Base-by-base conservation (phyloP, 371 early-diverging fungal genomes). In the Apophysomyces elegans region DNA sequence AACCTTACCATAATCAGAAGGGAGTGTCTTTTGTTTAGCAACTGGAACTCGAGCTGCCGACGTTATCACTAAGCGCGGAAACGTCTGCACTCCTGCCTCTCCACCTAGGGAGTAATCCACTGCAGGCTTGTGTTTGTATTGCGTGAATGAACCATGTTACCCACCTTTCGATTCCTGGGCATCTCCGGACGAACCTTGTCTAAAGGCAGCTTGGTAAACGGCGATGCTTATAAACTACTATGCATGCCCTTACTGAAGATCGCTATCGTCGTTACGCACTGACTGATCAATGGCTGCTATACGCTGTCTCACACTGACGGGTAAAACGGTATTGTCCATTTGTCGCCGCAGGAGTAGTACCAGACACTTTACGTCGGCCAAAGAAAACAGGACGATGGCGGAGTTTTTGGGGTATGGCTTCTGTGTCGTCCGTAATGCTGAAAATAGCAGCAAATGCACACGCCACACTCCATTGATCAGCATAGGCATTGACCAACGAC, bases 261-360 rank as follows among this genome's bases (percentile, higher is more conserved):
- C 47, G 21, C 26, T 47, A 56, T 60, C 36, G 43, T 65, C 61
- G 37, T 67, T 62, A 11, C 16, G 46, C 1, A 67, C 7, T 21
- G 47, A 26, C 8, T 35, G 36, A 36, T 67, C 50, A 7, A 68
- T 68, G 2, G 63, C 68, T 32, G 68, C 68, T 32, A 61, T 61
- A 26, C 68, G 59, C 43, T 68, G 61, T 8, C 61, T 63, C 12
- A 68, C 68, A 43, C 61, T 68, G 4, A 66, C 58, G n/a, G 58
- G 11, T 37, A 62, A 58, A 46, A 32, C 21, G 32, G 57, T 36
- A 21, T 61, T 37, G 36, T 66, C 67, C 45, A 61, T 62, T n/a
- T 14, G 16, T 18, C 12, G 16, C 32, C 32, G 32, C 32, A 26
- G 2, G 32, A 26, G 32, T 26, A 26, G 41, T 13, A 41, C 11